Percentiles rank a stretch among this genome's conserved stretches.
These are phyloP conservation scores for Monosporascus sp. DNA, from an alignment of 2,329 filamentous ascomycete genomes.

Conservation along the genomic window DNA sequence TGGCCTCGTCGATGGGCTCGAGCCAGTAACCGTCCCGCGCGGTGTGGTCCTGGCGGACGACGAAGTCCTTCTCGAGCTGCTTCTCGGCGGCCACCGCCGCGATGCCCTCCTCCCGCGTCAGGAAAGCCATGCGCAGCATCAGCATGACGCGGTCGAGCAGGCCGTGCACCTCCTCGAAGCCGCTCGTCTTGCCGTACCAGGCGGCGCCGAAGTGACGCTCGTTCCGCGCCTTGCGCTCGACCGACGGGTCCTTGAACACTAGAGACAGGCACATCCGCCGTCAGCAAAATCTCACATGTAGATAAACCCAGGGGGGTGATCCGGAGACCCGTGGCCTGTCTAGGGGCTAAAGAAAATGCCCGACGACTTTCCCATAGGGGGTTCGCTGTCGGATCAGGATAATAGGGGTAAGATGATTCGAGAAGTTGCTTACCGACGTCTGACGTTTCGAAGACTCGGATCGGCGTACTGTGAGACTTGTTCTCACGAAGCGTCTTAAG, in stretches of 20 bases:
- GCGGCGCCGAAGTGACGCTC: conserved; percentile 94
- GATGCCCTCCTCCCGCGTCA: conserved; percentile 68
- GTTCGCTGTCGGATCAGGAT: conserved; percentile 43
- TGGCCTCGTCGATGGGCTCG: conserved; percentile 82
- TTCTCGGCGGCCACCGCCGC: conserved; percentile 32
- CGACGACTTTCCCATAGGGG: no score
- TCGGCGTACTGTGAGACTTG: conserved; percentile 67
- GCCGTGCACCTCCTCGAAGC: conserved; percentile 94
- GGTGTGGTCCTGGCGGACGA: conserved; percentile 46
- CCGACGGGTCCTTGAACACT: conserved; percentile 76
- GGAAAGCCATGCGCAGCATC: conserved; percentile 82
- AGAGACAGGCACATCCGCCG: conserved; percentile 28
- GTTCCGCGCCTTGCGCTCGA: conserved; percentile 85
- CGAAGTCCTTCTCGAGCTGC: conserved; percentile 39
- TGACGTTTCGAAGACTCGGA: conserved; percentile 74
- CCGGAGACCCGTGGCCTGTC: no score
- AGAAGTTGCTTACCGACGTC: conserved; percentile 53
- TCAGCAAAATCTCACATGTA: neutral
- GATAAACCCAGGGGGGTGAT: no score
- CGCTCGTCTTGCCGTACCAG: conserved; percentile 88
- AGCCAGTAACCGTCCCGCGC: conserved; percentile 84
- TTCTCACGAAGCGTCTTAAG: conserved; percentile 78
- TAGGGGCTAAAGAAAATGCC: no score
- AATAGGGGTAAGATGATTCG: conserved; percentile 65
- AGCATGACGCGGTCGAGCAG: conserved; percentile 85